Percentiles rank a stretch among this genome's conserved stretches.
These are phyloP conservation scores for Lagenidium sp. DNA, from an alignment of 352 stramenopile species.

Conservation along the genomic window DNA sequence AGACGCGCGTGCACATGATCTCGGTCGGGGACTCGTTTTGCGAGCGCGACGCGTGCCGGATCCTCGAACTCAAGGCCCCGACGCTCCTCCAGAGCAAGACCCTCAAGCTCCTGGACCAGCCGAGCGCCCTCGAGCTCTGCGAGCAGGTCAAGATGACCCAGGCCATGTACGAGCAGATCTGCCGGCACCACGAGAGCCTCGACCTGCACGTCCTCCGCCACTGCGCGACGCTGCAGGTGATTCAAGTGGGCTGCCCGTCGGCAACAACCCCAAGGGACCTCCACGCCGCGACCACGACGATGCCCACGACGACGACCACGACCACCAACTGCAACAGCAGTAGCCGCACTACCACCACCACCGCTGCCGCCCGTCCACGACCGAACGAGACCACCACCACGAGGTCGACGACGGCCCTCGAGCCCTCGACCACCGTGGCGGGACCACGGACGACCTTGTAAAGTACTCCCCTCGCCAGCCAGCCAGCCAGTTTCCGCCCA, in stretches of 20 bases:
- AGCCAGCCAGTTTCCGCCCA: too few species aligned
- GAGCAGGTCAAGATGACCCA: constrained; percentile 32
- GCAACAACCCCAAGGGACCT: background rate
- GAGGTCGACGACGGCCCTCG: too few species aligned
- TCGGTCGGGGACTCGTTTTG: constrained; percentile 45
- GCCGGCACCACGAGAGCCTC: constrained; percentile 22
- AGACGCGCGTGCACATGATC: constrained; percentile 26
- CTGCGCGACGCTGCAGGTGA: constrained; percentile 15
- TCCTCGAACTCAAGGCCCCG: constrained; percentile 23
- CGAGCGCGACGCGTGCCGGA: constrained; percentile 42
- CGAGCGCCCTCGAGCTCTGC: constrained; percentile 30
- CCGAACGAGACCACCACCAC: too few species aligned
- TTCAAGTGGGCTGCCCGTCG: constrained; percentile 18
- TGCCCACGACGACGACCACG: too few species aligned
- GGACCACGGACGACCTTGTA: too few species aligned
- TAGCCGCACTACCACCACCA: background rate
- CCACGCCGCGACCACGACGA: too few species aligned
- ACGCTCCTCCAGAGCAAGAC: constrained; percentile 35
- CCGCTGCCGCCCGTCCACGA: background rate
- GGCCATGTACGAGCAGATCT: constrained; percentile 28
- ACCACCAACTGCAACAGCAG: too few species aligned
- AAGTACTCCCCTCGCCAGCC: too few species aligned
- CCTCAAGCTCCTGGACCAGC: constrained; percentile 40
- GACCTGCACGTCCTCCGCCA: constrained; percentile 29
- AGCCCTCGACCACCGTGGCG: too few species aligned